Evolutionary conservation across 768 basidiomycete species (phyloP), one percentile per base, ranked within the genome.

Genomic region (Leccinum broughii): DNA sequence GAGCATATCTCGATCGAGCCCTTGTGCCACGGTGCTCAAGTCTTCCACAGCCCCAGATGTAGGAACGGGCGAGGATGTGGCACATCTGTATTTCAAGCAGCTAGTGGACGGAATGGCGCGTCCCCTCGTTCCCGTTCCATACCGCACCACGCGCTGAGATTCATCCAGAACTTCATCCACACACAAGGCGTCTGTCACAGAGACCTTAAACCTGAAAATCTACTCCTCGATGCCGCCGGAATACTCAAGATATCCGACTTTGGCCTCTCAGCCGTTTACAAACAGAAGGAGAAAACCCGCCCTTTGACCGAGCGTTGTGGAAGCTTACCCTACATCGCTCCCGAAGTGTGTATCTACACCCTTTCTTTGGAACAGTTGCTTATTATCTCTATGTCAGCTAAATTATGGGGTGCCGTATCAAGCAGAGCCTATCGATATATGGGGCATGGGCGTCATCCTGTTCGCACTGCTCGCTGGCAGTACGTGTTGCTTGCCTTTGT

Each of bases 201-300:
- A 39, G 97, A 99, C 67, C 81, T 99, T 57, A 99, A 99, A 70
- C 97, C 97, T 0, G 97, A 99, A 73, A 99, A 99, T 65, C 72
- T 98, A 17, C 83, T 99, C 3, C 83, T 99, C 0, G 89, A 94
- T 61, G 85, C 83, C 0, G 85, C 87, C 2, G 95, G 95, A 54
- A 79, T 85, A 6, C 85, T 99, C 64, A 98, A 98, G 72, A 89
- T 99, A 55, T 90, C 92, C 0, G 97, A 99, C 72, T 99, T 98
- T 72, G 97, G 97, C 0, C 81, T 99, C 2, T 93, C 92, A 6
- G 85, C 92, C 0, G 93, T 98, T 0, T 99, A 86, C 76, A 88
- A 85, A 64, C 85, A 95, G 61, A 94, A 93, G 63, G 85, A 87
- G 0, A 86, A 88, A 71, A 92, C 87, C 20, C 80, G 96, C 5